Conservation (phyloP, 2,329 filamentous ascomycete genomes). For the Stachybotrys chlorohalonatus region DNA sequence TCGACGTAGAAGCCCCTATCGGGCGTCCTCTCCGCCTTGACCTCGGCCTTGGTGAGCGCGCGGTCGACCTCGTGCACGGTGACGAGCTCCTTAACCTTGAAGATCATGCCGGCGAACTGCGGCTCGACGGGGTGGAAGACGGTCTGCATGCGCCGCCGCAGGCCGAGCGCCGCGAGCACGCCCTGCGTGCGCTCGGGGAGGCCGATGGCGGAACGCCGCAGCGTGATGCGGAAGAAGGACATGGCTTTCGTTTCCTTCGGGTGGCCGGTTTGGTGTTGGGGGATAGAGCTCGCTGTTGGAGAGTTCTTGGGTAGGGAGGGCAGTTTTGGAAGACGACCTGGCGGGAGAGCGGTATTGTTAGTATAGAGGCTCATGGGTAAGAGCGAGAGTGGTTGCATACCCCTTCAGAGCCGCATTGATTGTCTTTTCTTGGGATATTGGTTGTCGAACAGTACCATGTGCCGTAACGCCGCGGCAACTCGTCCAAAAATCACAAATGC, state of each 20-base stretch:
- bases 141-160: slow-evolving; percentile 74
- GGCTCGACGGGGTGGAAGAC: slow-evolving; percentile 82
- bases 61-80: slow-evolving; percentile 68
- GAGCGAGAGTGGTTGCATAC: background rate
- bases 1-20: slow-evolving; percentile 77
- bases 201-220: slow-evolving; percentile 82
- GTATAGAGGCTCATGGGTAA: background rate
- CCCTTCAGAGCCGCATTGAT: background rate
- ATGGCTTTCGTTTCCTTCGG: slow-evolving; percentile 29
- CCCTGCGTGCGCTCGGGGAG: slow-evolving; percentile 71
- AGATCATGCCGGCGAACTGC: slow-evolving; percentile 80
- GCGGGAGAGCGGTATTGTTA: too few species aligned
- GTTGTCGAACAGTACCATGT: background rate
- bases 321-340: background rate
- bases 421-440: background rate
- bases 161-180: slow-evolving; percentile 75
- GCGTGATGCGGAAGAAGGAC: slow-evolving; percentile 84
- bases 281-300: background rate
- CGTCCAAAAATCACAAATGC: background rate
- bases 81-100: slow-evolving; percentile 90
- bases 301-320: background rate
- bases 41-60: slow-evolving; percentile 54
- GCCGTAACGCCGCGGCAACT: background rate
- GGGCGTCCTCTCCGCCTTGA: slow-evolving; percentile 63
- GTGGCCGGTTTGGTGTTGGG: background rate